Evolutionary conservation across 306 rosid genomes (phyloP).

Genomic region (Alnus glutinosa): DNA sequence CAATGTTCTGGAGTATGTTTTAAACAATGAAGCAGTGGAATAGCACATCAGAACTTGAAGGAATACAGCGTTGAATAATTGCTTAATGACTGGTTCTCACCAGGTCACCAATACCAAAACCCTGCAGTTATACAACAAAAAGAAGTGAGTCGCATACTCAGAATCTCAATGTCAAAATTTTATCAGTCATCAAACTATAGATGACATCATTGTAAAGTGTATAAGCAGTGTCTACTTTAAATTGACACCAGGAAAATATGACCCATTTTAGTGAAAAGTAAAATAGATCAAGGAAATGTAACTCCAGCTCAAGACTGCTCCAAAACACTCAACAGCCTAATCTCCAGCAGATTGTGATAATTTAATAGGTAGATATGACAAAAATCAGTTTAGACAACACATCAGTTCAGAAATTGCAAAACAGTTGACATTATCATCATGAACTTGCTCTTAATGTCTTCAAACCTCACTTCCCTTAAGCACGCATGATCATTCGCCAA

Average conservation of each 20-base stretch:
- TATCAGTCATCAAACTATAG: background rate
- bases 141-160: conserved; percentile 17
- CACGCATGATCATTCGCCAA: background rate
- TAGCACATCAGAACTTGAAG: conserved; percentile 43
- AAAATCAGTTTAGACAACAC: background rate
- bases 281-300: background rate
- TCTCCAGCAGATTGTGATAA: background rate
- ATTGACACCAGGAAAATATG: background rate
- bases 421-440: background rate
- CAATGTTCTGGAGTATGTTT: conserved; percentile 56
- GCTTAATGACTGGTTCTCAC: conserved; percentile 41
- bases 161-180: background rate
- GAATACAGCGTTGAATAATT: conserved; percentile 32
- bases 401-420: background rate
- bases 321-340: background rate
- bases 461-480: background rate
- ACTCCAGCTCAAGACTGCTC: background rate
- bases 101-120: conserved; percentile 57
- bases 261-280: background rate
- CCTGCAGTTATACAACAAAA: conserved; percentile 59
- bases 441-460: background rate
- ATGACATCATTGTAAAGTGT: background rate
- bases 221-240: background rate
- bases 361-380: background rate
- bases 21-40: conserved; percentile 43